These are phyloP conservation scores for Corniculantispora saksenae DNA, from an alignment of 2,329 filamentous ascomycete species.

Conservation along the genomic window DNA sequence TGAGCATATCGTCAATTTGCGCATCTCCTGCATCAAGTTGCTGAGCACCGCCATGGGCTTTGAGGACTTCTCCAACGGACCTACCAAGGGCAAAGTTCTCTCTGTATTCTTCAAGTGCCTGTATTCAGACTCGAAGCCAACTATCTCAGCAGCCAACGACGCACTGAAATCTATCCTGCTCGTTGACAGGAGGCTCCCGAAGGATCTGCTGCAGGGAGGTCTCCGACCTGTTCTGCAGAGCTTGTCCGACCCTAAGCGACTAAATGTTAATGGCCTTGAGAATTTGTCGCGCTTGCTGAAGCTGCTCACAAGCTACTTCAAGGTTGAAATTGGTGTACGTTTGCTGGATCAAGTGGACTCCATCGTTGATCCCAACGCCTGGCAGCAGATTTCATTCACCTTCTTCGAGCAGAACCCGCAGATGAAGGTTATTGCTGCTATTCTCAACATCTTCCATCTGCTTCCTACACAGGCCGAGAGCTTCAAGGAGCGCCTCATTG, in stretches of 20 bases:
- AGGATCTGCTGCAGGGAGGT: conserved; percentile 91
- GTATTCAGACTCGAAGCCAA: conserved; percentile 88
- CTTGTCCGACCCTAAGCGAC: conserved; percentile 86
- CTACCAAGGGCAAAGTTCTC: conserved; percentile 72
- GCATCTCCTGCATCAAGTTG: conserved; percentile 90
- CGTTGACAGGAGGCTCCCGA: conserved; percentile 88
- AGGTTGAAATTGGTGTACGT: conserved; percentile 92
- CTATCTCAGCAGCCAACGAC: conserved; percentile 90
- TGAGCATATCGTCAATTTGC: conserved; percentile 85
- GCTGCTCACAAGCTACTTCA: conserved; percentile 96
- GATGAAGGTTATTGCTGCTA: conserved; percentile 93
- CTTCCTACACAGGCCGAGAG: conserved; percentile 84
- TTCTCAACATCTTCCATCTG: conserved; percentile 97
- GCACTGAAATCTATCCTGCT: conserved; percentile 85
- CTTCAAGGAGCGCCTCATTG: conserved; percentile 88
- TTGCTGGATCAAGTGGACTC: conserved; percentile 92
- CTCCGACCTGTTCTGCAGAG: conserved; percentile 95
- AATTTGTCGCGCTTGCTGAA: conserved; percentile 87
- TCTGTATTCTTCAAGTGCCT: conserved; percentile 97
- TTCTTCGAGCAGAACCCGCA: conserved; percentile 89
- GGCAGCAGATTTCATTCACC: conserved; percentile 92
- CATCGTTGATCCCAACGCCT: conserved; percentile 75
- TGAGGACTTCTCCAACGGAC: conserved; percentile 80
- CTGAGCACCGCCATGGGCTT: conserved; percentile 92
- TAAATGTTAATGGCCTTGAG: conserved; percentile 86